Base-by-base conservation (phyloP, 371 early-diverging fungal genomes). In the Haplosporangium sp. region DNA sequence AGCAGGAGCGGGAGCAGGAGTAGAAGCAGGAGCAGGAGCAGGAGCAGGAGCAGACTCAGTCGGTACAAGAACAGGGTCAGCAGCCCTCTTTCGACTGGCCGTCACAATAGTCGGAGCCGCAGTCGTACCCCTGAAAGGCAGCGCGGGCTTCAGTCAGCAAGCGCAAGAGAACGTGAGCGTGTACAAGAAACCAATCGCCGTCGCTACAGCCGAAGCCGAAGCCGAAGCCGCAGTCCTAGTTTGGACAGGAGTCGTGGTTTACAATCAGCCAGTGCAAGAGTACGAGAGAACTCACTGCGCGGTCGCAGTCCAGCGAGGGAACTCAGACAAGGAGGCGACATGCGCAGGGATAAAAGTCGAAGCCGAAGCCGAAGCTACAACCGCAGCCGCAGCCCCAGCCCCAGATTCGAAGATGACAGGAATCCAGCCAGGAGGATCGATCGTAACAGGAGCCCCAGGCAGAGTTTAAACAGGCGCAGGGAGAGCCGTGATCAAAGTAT, bases 1-100 rank as follows among this genome's bases (percentile, higher is more conserved):
- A 57, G 50, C 50, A 61, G 51, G 38, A 60, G 55, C 60, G 51
- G 38, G 41, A 52, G 53, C n/a, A 21, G 53, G 43, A 59, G 62
- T 29, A 64, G n/a, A n/a, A n/a, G n/a, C n/a, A 47, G 37, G 46
- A 37, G 20, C 16, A 7, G 20, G 7, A 48, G 48, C 8, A 53
- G 62, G 40, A 47, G 59, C 59, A 18, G 56, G 37, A 23, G 45
- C 23, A 54, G 63, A 18, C 6, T 16, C 57, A 5, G 57, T 2
- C 12, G 43, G 13, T 18, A n/a, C 11, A 50, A 37, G 14, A 47
- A 21, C 1, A 50, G 43, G 29, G 4, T 29, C 29, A 29, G 29
- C 4, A 29, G 29, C 29, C 29, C 29, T 29, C 29, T 29, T 29
- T 29, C 29, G 4, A 29, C 29, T 29, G 29, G 29, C 4, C 29